Evolutionary conservation across 257 asterid species (phyloP).

Genomic region (Solanum infundibuliforme): DNA sequence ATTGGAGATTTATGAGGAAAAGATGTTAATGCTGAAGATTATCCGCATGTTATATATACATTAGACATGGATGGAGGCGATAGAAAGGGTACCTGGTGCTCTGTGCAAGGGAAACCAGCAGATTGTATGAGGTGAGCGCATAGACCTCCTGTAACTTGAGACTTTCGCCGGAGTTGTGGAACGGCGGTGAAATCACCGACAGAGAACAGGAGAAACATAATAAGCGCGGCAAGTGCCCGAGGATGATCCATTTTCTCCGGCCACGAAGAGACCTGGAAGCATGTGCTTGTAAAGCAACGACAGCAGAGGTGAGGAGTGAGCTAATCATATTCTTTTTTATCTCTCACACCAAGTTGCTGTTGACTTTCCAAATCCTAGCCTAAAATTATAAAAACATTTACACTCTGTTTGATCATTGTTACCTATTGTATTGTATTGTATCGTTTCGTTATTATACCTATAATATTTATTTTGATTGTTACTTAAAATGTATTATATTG

Average conservation of each 20-base stretch:
- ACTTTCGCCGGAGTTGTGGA: slow-evolving; percentile 25
- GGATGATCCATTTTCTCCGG: slow-evolving; percentile 4
- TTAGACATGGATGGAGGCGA: not conserved
- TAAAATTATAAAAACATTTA: not conserved
- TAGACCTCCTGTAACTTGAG: slow-evolving; percentile 48
- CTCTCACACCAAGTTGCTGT: not conserved
- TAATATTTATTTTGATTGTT: no score
- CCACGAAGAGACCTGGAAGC: not conserved
- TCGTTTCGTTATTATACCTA: no score
- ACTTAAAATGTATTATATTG: no score
- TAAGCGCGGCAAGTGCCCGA: slow-evolving; percentile 10
- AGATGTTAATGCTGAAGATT: not conserved
- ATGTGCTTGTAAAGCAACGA: not conserved
- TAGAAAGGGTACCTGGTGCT: slow-evolving; percentile 49
- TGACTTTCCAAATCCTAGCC: not conserved
- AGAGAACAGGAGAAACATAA: slow-evolving; percentile 16
- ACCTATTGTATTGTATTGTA: no score
- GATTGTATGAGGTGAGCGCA: slow-evolving; percentile 63
- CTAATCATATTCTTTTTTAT: not conserved
- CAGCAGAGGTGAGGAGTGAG: not conserved
- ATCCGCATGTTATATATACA: not conserved
- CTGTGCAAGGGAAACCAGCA: slow-evolving; percentile 76
- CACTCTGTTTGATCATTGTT: no score
- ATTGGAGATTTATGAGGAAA: not conserved
- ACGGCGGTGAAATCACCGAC: slow-evolving; percentile 15